A percentile compares a stretch with the other conserved stretches of the same genome.
phyloP scores from a whole-genome alignment of 371 early-diverging fungal species.

The Conidiobolus incongruus region DNA sequence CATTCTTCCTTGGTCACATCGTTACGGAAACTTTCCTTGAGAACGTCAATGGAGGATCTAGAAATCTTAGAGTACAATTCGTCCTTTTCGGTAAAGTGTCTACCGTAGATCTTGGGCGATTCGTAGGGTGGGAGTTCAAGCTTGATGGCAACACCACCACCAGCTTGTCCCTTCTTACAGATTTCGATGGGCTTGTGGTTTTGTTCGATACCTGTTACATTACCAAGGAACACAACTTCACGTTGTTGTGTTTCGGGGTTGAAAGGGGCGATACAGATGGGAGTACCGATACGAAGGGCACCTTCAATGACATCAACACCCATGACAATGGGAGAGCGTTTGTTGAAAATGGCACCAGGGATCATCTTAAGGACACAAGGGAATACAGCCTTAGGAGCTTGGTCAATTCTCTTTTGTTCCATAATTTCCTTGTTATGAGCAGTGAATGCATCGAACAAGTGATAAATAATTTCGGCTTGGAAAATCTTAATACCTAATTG shows the following conservation, averaged over 20 bases:
- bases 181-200: conserved; percentile 78
- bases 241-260: conserved; percentile 44
- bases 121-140: conserved; percentile 80
- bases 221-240: conserved; percentile 66
- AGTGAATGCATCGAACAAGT: conserved; percentile 94
- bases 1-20: conserved; percentile 91
- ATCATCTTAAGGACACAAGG: conserved; percentile 92
- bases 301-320: conserved; percentile 97
- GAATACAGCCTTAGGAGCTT: conserved; percentile 83
- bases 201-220: conserved; percentile 88
- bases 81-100: conserved; percentile 87
- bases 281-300: conserved; percentile 78
- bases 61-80: conserved; percentile 61
- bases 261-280: conserved; percentile 79
- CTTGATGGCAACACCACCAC: conserved; percentile 88
- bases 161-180: conserved; percentile 67
- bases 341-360: conserved; percentile 88
- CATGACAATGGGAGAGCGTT: conserved; percentile 92
- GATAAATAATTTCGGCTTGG: conserved; percentile 98
- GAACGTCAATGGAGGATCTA: conserved; percentile 89
- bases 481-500: conserved; percentile 86
- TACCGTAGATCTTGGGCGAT: conserved; percentile 77
- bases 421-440: conserved; percentile 47
- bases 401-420: conserved; percentile 74
- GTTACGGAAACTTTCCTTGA: conserved; percentile 90